phyloP scores from a whole-genome alignment of 805 yeast species.

The Starmera dryadoides region DNA sequence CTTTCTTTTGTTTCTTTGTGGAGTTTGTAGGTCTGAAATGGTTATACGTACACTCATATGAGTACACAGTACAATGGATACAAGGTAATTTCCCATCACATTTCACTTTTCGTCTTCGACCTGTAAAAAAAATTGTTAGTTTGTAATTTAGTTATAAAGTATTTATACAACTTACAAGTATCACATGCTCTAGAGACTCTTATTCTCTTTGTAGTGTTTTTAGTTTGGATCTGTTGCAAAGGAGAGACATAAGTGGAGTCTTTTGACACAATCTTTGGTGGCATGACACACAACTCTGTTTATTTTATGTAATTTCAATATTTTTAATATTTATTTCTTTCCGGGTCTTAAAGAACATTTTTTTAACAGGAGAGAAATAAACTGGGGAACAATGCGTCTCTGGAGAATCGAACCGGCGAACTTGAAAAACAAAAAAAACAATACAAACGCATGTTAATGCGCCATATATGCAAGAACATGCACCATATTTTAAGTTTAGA shows the following conservation, averaged over 20 bases:
- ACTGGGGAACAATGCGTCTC: no score
- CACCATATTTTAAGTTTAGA: no score
- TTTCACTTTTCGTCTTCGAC: conserved; percentile 53
- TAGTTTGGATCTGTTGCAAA: background rate
- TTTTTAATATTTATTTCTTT: no score
- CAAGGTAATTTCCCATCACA: conserved; percentile 79
- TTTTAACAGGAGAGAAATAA: no score
- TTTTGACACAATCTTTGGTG: background rate
- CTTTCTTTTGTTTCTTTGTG: conserved; percentile 28
- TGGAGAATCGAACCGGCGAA: no score
- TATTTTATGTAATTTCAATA: no score
- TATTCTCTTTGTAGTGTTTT: conserved; percentile 34
- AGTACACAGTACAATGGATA: conserved; percentile 77
- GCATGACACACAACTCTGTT: no score
- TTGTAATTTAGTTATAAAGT: no score
- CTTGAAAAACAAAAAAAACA: no score
- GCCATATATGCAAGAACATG: no score
- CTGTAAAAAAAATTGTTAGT: background rate
- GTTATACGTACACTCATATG: conserved; percentile 78
- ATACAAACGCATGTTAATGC: no score
- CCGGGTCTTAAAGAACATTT: no score
- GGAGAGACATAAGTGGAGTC: background rate
- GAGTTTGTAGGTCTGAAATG: conserved; percentile 54
- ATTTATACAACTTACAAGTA: conserved; percentile 57
- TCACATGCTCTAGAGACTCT: conserved; percentile 66